A percentile compares a stretch with the other conserved stretches of the same genome.
These are phyloP conservation scores for Rubia yunnanensis DNA, from an alignment of 257 asterid genomes.

Conservation along the genomic window DNA sequence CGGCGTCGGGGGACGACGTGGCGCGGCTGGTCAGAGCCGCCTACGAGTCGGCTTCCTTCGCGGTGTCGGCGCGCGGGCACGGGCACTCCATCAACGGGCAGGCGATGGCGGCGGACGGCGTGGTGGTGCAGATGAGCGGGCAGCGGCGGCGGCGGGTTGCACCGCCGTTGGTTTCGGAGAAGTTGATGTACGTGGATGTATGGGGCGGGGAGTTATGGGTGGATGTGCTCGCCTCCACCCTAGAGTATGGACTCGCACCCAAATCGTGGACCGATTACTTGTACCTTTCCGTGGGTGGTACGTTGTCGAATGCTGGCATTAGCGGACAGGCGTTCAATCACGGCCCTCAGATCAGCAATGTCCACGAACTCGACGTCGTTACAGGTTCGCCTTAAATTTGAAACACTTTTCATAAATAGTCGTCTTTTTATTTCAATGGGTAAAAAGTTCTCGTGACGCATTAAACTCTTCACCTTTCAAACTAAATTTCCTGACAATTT, in stretches of 20 bases:
- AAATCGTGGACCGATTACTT: conserved; percentile 86
- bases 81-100: conserved; percentile 87
- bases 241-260: conserved; percentile 66
- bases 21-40: conserved; percentile 45
- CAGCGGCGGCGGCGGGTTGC: conserved; percentile 3
- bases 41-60: conserved; percentile 41
- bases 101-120: conserved; percentile 44
- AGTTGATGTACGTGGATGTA: conserved; percentile 52
- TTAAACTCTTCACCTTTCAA: too few species aligned
- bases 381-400: conserved; percentile 48
- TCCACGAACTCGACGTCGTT: conserved; percentile 67
- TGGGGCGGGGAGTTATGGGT: conserved; percentile 88
- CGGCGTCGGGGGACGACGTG: conserved; percentile 49
- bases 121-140: conserved; percentile 56
- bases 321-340: conserved; percentile 83
- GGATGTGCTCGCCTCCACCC: conserved; percentile 52
- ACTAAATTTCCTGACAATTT: too few species aligned
- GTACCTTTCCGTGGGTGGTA: conserved; percentile 86
- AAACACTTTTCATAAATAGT: too few species aligned
- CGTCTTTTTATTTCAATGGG: too few species aligned
- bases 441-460: too few species aligned
- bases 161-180: conserved; percentile 40
- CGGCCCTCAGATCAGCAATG: conserved; percentile 80
- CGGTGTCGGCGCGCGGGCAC: conserved; percentile 71
- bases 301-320: conserved; percentile 75